A percentile compares a stretch with the other conserved stretches of the same genome.
phyloP scores from a whole-genome alignment of 306 rosid species.

The Dalbergia cultrata region DNA sequence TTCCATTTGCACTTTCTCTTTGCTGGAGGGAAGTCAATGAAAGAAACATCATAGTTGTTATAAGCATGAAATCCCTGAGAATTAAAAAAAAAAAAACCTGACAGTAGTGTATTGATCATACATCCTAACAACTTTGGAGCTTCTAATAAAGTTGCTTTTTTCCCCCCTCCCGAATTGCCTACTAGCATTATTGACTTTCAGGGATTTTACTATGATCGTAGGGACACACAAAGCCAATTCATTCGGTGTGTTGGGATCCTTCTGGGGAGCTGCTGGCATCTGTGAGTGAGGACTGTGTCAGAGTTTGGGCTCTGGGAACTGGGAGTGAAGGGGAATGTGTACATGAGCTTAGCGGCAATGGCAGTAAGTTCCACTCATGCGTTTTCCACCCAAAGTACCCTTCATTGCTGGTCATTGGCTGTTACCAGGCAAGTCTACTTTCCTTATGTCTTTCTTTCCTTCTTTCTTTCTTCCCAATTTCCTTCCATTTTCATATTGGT shows the following conservation, averaged over 20 bases:
- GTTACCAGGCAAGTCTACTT: slow-evolving; percentile 82
- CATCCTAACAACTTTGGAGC: neutral
- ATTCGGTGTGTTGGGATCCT: slow-evolving; percentile 94
- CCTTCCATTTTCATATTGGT: neutral
- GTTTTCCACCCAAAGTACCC: slow-evolving; percentile 92
- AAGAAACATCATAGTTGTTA: neutral
- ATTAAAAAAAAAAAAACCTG: neutral
- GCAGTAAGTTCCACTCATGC: slow-evolving; percentile 83
- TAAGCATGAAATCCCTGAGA: neutral
- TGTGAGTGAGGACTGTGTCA: slow-evolving; percentile 93
- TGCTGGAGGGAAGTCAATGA: slow-evolving; percentile 14
- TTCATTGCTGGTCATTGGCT: slow-evolving; percentile 91
- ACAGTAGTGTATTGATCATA: neutral
- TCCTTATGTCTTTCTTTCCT: neutral
- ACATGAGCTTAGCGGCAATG: slow-evolving; percentile 89
- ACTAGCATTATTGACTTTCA: slow-evolving; percentile 8
- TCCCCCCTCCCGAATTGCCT: neutral
- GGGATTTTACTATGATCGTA: slow-evolving; percentile 49
- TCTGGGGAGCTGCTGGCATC: slow-evolving; percentile 94
- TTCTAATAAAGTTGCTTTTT: neutral
- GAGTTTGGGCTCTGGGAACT: slow-evolving; percentile 86
- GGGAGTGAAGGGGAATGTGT: slow-evolving; percentile 88
- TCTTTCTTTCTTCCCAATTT: neutral
- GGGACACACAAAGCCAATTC: slow-evolving; percentile 84
- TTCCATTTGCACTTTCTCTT: neutral